A percentile compares a stretch with the other conserved stretches of the same genome.
Evolutionary conservation across 1,139 yeast species (phyloP).

Genomic region (Lodderomyces oxycetoniae): DNA sequence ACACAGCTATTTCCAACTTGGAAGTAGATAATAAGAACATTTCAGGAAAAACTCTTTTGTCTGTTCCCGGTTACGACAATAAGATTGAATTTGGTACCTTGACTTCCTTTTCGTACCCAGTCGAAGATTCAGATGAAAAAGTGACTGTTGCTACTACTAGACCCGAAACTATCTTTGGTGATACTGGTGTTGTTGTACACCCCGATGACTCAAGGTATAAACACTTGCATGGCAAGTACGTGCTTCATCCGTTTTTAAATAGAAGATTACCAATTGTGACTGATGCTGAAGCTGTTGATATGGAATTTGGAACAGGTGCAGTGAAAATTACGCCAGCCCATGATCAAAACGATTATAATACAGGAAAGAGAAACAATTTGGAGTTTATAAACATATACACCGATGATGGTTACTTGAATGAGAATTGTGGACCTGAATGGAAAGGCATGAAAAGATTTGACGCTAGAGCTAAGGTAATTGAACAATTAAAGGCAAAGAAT

Average conservation of each 20-base stretch:
- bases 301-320: constrained; percentile 99
- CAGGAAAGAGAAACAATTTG: constrained; percentile 90
- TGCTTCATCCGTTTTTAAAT: constrained; percentile 84
- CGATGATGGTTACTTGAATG: constrained; percentile 88
- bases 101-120: constrained; percentile 88
- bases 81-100: constrained; percentile 94
- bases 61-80: constrained; percentile 87
- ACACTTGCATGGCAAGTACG: constrained; percentile 92
- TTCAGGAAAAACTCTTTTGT: constrained; percentile 70
- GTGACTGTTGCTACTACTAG: constrained; percentile 94
- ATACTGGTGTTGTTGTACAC: constrained; percentile 95
- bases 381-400: constrained; percentile 87
- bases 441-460: constrained; percentile 89
- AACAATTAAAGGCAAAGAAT: constrained; percentile 68
- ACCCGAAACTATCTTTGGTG: constrained; percentile 98
- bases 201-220: constrained; percentile 90
- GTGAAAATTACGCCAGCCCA: constrained; percentile 98
- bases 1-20: constrained; percentile 92
- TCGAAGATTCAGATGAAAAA: constrained; percentile 84
- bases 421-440: constrained; percentile 86
- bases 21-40: constrained; percentile 93
- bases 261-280: constrained; percentile 82
- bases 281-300: constrained; percentile 92
- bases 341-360: constrained; percentile 92
- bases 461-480: constrained; percentile 84